Conservation (phyloP, 805 yeast species). For the Candida easanensis region DNA sequence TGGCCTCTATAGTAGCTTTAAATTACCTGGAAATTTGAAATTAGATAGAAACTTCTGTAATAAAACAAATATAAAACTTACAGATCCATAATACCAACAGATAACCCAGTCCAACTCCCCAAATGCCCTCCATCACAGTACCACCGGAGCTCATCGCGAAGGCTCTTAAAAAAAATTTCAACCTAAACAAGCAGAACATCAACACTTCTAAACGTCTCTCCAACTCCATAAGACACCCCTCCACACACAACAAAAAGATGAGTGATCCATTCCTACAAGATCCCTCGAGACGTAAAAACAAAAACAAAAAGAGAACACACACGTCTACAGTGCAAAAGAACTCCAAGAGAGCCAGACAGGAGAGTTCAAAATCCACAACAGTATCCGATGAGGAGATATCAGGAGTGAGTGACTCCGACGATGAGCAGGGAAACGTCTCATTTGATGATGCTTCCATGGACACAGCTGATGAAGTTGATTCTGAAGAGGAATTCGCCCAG, state of each 20-base stretch:
- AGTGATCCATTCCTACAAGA: constrained; percentile 63
- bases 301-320: constrained; percentile 16
- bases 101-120: no score
- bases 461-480: constrained; percentile 43
- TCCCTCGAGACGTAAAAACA: constrained; percentile 44
- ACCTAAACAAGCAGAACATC: background rate
- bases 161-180: constrained; percentile 3
- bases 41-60: no score
- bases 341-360: background rate
- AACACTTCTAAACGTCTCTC: background rate
- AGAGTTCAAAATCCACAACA: constrained; percentile 1
- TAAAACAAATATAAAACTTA: no score
- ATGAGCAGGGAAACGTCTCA: constrained; percentile 40
- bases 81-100: no score
- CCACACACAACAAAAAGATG: constrained; percentile 36
- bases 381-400: constrained; percentile 52
- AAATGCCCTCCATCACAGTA: background rate
- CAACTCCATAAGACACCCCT: background rate
- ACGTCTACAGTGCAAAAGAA: constrained; percentile 1
- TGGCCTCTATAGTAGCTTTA: no score
- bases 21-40: background rate
- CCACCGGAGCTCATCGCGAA: constrained; percentile 1
- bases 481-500: constrained; percentile 68
- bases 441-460: constrained; percentile 25
- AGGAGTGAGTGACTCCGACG: constrained; percentile 48